A percentile compares a stretch with the other conserved stretches of the same genome.
These are phyloP conservation scores for Fusarium sp. DNA, from an alignment of 2,329 filamentous ascomycete species.

Conservation along the genomic window DNA sequence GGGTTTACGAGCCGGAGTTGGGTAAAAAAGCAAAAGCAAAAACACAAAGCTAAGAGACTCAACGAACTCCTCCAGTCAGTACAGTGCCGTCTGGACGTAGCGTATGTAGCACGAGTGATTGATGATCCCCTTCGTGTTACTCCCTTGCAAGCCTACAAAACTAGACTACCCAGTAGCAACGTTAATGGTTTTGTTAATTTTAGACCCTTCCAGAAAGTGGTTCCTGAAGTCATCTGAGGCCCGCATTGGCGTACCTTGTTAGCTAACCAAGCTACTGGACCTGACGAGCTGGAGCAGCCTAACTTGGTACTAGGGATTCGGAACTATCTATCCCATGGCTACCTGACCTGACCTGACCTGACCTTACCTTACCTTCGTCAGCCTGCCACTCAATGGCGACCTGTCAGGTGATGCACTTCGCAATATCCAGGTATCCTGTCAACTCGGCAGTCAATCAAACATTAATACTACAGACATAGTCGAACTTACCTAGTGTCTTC, in stretches of 20 bases:
- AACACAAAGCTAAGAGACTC: conserved; percentile 8
- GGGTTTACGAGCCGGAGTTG: conserved; percentile 4
- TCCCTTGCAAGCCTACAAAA: conserved; percentile 3
- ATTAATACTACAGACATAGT: conserved; percentile 12
- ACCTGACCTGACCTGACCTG: background rate
- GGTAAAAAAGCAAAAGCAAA: conserved; percentile 23
- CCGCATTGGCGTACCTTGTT: background rate
- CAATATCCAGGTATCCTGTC: background rate
- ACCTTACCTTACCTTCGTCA: background rate
- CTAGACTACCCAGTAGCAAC: conserved; percentile 6
- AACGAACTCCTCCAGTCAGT: background rate
- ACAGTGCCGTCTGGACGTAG: background rate
- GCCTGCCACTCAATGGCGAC: background rate
- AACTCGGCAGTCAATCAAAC: conserved; percentile 16
- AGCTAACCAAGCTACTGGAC: background rate
- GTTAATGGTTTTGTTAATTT: conserved; percentile 12
- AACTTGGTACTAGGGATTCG: background rate
- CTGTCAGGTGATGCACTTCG: background rate
- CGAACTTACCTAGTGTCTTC: conserved; percentile 2
- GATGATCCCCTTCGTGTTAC: conserved; percentile 20
- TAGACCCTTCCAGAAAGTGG: conserved; percentile 8
- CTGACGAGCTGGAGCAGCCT: background rate
- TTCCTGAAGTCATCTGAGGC: background rate
- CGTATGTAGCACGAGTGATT: conserved; percentile 4
- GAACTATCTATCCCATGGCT: background rate